Percentiles rank a stretch among this genome's conserved stretches.
phyloP scores from a whole-genome alignment of 345 rosid genomes.

The Arabidopsis arenosa region DNA sequence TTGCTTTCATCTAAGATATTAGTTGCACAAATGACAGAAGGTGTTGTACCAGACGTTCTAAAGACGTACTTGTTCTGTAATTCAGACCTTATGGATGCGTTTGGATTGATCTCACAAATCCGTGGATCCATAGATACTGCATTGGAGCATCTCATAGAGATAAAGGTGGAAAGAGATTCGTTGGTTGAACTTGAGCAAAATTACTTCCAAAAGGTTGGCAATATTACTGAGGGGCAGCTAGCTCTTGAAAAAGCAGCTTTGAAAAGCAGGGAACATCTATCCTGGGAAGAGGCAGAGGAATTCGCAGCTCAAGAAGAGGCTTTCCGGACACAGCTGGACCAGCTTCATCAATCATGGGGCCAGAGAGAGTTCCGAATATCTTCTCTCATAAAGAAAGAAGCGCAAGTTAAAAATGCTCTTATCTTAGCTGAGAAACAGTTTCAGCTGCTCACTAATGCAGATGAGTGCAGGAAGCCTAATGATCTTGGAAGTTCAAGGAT shows the following conservation, averaged over 20 bases:
- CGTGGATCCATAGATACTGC: conserved; percentile 79
- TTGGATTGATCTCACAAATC: conserved; percentile 77
- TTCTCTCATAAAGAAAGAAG: conserved; percentile 66
- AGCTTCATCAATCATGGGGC: conserved; percentile 85
- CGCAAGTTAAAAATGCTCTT: conserved; percentile 63
- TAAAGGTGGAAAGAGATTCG: conserved; percentile 76
- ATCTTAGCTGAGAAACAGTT: conserved; percentile 65
- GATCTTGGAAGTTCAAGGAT: conserved; percentile 63
- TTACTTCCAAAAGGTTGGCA: conserved; percentile 83
- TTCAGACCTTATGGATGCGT: conserved; percentile 83
- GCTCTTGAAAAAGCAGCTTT: conserved; percentile 86
- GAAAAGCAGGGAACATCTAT: conserved; percentile 86
- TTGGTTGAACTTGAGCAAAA: conserved; percentile 80
- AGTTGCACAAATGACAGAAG: conserved; percentile 71
- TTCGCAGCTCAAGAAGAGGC: conserved; percentile 96
- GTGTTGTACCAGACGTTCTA: conserved; percentile 65
- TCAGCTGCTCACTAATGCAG: conserved; percentile 57
- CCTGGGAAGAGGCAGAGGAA: conserved; percentile 99
- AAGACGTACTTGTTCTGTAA: conserved; percentile 69
- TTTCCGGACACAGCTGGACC: conserved; percentile 82
- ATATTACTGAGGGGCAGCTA: conserved; percentile 79
- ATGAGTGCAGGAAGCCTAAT: conserved; percentile 56
- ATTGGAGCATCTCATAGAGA: conserved; percentile 75
- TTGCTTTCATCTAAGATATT: conserved; percentile 64
- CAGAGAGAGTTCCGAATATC: conserved; percentile 68